Evolutionary conservation across 352 stramenopile genomes (phyloP), one percentile per base, ranked within the genome.

Genomic region (Pythium aphanidermatum): DNA sequence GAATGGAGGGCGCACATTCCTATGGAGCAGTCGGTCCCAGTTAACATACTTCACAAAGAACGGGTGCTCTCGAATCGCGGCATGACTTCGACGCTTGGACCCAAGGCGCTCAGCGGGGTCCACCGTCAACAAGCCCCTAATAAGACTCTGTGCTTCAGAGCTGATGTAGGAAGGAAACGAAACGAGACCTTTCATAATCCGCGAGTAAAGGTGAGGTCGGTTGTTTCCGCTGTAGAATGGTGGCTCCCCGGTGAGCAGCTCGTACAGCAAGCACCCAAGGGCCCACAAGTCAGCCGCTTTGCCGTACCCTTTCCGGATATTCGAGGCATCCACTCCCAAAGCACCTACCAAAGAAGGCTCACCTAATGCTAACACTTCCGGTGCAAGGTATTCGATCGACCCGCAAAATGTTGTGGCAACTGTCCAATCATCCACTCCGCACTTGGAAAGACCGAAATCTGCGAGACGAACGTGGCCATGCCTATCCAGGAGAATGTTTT

Each of bases 201-300:
- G 71, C n/a, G 57, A 46, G 56, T 82, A 87, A 2, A 92, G 63
- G 33, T 77, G 60, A 0, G 65, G 45, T 3, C 70, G 74, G 33
- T 70, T 83, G 39, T 70, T 70, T 50, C 83, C 73, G 24, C 62
- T 89, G 61, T 94, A 92, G 44, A 89, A 95, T 0, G 83, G 86
- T 11, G 85, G 85, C 36, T 85, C 61, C 3, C 86, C 86, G 2
- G 77, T 97, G 27, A 97, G 53, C 50, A 97, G 80, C 61, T 97
- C 86, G 57, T 83, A 97, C 8, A 97, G 62, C 43, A 97, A 51
- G 32, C 69, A 85, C 0, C 80, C 80, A 13, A 97, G 66, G 0
- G 77, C 74, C 88, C 87, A 97, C 43, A 90, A 95, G 58, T 97
- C 88, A 4, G 86, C 80, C n/a, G 78, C 72, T 24, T 82, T 95